Evolutionary conservation across 1,284 basidiomycete genomes (phyloP).

Genomic region (Leccinum huronense): DNA sequence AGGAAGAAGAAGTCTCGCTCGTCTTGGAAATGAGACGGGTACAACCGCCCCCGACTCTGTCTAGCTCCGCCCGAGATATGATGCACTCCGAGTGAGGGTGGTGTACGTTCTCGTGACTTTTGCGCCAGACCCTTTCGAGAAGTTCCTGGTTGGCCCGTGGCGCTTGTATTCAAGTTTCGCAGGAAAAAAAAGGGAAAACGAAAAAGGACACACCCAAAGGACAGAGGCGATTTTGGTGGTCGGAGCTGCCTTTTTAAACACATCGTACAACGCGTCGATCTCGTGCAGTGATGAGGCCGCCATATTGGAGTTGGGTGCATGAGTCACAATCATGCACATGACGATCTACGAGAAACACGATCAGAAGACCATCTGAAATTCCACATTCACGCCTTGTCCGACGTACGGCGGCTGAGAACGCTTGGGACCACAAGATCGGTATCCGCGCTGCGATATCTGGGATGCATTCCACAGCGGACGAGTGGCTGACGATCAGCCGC

Average conservation of each 20-base stretch:
- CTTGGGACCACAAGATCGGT: slow-evolving; percentile 57
- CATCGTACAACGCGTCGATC: slow-evolving; percentile 46
- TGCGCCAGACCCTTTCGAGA: slow-evolving; percentile 48
- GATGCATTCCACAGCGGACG: slow-evolving; percentile 40
- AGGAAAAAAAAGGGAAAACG: neutral
- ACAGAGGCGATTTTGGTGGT: slow-evolving; percentile 49
- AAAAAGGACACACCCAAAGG: slow-evolving; percentile 44
- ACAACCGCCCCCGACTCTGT: slow-evolving; percentile 57
- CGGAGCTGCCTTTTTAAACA: slow-evolving; percentile 54
- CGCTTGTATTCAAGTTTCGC: neutral
- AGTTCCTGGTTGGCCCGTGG: slow-evolving; percentile 39
- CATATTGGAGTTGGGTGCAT: slow-evolving; percentile 56
- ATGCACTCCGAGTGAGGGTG: slow-evolving; percentile 32
- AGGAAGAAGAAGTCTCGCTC: slow-evolving; percentile 10
- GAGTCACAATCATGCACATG: slow-evolving; percentile 62
- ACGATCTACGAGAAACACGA: slow-evolving; percentile 48
- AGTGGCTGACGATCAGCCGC: slow-evolving; percentile 53
- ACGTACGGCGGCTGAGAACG: slow-evolving; percentile 60
- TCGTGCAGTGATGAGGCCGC: slow-evolving; percentile 56
- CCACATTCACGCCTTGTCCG: neutral
- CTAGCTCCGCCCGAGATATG: slow-evolving; percentile 49
- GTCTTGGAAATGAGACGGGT: slow-evolving; percentile 46
- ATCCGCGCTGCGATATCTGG: slow-evolving; percentile 47
- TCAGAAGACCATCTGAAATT: slow-evolving; percentile 4
- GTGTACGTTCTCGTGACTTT: slow-evolving; percentile 51